Conservation (phyloP, 176 grass and related monocot genomes). For the Guadua angustifolia region DNA sequence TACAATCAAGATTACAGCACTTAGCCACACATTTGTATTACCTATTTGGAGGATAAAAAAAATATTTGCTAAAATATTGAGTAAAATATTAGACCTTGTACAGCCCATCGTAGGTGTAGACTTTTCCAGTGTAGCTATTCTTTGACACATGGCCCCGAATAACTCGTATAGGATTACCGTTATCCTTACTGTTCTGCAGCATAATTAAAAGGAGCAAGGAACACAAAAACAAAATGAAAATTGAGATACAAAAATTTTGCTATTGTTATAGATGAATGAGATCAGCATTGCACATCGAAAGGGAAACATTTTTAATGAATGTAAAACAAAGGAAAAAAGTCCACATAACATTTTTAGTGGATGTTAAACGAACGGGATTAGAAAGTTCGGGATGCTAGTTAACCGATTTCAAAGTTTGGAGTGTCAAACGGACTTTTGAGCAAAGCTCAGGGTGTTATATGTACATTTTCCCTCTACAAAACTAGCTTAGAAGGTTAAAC, state of each 20-base stretch:
- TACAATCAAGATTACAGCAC: not conserved
- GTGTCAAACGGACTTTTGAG: too few relatives aligned
- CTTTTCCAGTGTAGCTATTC: slow-evolving; percentile 77
- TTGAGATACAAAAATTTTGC: not conserved
- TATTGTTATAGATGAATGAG: not conserved
- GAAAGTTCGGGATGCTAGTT: too few relatives aligned
- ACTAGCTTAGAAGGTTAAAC: too few relatives aligned
- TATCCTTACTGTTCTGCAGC: slow-evolving; percentile 73
- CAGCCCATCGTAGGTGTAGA: slow-evolving; percentile 89
- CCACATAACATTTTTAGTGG: too few relatives aligned
- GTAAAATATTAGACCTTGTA: slow-evolving; percentile 66
- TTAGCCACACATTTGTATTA: not conserved
- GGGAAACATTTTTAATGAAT: not conserved
- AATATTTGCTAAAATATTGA: not conserved
- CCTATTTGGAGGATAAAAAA: not conserved
- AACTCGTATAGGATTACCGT: slow-evolving; percentile 62
- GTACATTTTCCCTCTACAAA: too few relatives aligned
- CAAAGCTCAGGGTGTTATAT: too few relatives aligned
- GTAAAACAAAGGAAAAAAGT: not conserved
- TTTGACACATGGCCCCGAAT: slow-evolving; percentile 68
- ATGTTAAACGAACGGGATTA: too few relatives aligned
- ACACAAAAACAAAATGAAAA: not conserved
- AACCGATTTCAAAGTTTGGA: too few relatives aligned
- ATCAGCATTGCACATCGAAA: not conserved
- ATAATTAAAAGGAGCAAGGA: not conserved